Evolutionary conservation across 2,329 filamentous ascomycete species (phyloP), one percentile per base, ranked within the genome.

Genomic region (Erysiphe neolycopersici): DNA sequence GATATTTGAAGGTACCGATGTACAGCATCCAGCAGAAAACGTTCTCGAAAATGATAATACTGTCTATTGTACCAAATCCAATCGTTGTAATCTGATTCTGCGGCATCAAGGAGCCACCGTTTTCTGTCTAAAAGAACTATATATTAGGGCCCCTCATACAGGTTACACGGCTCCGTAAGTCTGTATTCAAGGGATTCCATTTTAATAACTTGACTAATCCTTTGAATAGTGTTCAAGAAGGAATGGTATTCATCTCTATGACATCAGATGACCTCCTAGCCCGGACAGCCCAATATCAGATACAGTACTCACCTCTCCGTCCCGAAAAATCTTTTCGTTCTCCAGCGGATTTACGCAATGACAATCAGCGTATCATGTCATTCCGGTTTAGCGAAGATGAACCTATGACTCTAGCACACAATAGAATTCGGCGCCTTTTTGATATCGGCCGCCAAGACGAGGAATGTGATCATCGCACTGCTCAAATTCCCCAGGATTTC

Each of bases 171-270:
- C 82, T 52, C 84, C 84, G 80, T 91, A 72, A 60, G 81, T 71
- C 45, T 19, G 35, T 10, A 32, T n/a, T 30, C 19, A 18, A 22
- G n/a, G 26, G 14, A 14, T 22, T 36, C 3, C 6, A 13, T 37
- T 44, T 45, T 4, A 8, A 17, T 41, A 30, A 17, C 11, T 41
- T 8, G 14, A 43, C 47, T 53, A 50, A 55, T 38, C 22, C 22
- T 26, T 45, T 56, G 29, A 36, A 2, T 18, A 87, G 81, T 44
- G 76, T 93, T 43, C 77, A 87, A 59, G 80, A 92, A 66, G 87
- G 89, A 38, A 77, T 94, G 68, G 71, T 95, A 1, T 94, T 94
- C 55, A 69, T 95, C 26, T 72, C 81, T 39, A 93, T 94, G 85
- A 70, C 74, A 36, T 71, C 76, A 33, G 75, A 91, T 50, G 76